These are phyloP conservation scores for Elsinoe ampelina DNA, from an alignment of 2,329 filamentous ascomycete genomes.

Conservation along the genomic window DNA sequence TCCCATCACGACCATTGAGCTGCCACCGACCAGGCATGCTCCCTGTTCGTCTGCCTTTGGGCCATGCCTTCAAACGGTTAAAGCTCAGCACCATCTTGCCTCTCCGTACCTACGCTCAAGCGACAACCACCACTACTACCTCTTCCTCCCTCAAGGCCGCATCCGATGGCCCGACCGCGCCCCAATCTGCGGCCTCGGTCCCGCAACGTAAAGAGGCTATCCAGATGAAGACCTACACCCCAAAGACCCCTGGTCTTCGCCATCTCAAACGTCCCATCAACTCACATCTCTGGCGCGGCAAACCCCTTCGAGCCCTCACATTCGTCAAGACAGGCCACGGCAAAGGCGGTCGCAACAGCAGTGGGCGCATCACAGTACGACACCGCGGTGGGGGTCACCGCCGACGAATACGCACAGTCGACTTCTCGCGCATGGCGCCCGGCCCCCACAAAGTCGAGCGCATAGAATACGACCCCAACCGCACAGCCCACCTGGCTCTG, in stretches of 20 bases:
- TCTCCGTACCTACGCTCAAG: conserved; percentile 3
- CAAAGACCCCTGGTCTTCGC: conserved; percentile 81
- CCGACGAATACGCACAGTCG: conserved; percentile 81
- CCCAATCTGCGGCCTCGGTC: conserved; percentile 31
- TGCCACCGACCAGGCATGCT: conserved; percentile 10
- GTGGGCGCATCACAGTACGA: conserved; percentile 74
- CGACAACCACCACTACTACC: conserved; percentile 19
- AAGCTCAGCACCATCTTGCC: neutral
- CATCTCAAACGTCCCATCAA: conserved; percentile 90
- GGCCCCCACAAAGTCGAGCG: conserved; percentile 84
- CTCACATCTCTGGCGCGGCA: conserved; percentile 92
- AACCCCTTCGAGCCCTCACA: conserved; percentile 72
- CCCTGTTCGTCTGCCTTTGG: neutral
- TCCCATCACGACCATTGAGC: neutral
- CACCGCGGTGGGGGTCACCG: conserved; percentile 90
- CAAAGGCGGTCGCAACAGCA: conserved; percentile 86
- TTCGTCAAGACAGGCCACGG: conserved; percentile 86
- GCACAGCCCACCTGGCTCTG: conserved; percentile 87
- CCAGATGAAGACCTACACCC: conserved; percentile 75
- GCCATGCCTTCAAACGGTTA: conserved; percentile 8
- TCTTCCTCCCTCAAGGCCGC: conserved; percentile 24
- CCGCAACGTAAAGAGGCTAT: conserved; percentile 31
- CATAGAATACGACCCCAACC: conserved; percentile 91
- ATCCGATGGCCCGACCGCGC: conserved; percentile 19
- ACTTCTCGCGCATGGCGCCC: conserved; percentile 69